phyloP scores from a whole-genome alignment of 1,139 yeast genomes.

The Sugiyamaella pinicola region DNA sequence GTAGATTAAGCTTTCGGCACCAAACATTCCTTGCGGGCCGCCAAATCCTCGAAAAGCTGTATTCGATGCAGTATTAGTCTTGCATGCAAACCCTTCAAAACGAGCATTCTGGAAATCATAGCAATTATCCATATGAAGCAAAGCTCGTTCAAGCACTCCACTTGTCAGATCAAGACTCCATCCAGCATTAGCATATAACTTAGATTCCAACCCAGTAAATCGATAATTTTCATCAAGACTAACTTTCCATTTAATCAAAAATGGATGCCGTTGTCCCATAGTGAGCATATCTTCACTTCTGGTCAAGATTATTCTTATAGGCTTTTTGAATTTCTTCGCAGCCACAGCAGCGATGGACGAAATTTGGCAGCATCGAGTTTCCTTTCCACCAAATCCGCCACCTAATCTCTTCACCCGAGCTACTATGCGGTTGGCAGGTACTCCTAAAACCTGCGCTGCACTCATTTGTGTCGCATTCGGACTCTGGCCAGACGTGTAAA shows the following conservation, averaged over 20 bases:
- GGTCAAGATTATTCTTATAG: conserved; percentile 47
- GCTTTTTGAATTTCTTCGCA: conserved; percentile 50
- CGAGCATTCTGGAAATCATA: conserved; percentile 48
- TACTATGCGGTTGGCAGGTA: conserved; percentile 47
- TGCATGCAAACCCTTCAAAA: conserved; percentile 46
- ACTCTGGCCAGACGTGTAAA: conserved; percentile 48
- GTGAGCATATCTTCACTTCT: conserved; percentile 50
- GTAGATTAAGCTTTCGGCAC: conserved; percentile 46
- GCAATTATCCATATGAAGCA: conserved; percentile 48
- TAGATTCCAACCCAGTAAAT: conserved; percentile 45
- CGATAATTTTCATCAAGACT: conserved; percentile 46
- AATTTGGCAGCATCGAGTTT: conserved; percentile 47
- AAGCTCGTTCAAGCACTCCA: conserved; percentile 51
- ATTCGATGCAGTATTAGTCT: conserved; percentile 50
- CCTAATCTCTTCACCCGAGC: conserved; percentile 53
- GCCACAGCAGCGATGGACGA: conserved; percentile 58
- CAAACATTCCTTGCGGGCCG: conserved; percentile 52
- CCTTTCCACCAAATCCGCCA: conserved; percentile 68
- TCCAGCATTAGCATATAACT: conserved; percentile 50
- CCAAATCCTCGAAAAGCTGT: conserved; percentile 54
- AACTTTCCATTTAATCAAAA: conserved; percentile 48
- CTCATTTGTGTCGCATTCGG: conserved; percentile 48
- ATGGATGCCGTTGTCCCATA: conserved; percentile 52
- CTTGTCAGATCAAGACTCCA: conserved; percentile 51
- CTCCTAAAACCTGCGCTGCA: conserved; percentile 47